Conservation (phyloP, 179 eudicot genomes). For the Vitellaria paradoxa region DNA sequence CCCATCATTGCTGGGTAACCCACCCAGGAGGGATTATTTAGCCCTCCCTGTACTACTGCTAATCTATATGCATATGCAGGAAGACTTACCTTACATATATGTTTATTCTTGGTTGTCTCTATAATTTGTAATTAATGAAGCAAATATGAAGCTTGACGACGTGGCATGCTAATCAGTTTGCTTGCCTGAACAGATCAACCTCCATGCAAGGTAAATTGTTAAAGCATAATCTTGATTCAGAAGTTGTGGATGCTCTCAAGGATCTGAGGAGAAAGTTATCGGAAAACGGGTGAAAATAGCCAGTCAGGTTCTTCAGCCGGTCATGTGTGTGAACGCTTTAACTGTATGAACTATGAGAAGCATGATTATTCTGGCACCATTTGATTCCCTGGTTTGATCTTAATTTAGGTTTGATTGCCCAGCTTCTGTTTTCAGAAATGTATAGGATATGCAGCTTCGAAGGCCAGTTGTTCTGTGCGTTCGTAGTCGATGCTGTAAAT, state of each 20-base stretch:
- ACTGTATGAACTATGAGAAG: background rate
- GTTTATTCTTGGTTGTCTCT: too few relatives aligned
- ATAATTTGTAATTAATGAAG: background rate
- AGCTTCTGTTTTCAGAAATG: background rate
- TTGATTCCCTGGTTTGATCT: background rate
- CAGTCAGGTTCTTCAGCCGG: conserved; percentile 2
- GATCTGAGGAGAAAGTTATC: conserved; percentile 72
- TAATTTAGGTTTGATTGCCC: background rate
- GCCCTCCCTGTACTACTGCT: too few relatives aligned
- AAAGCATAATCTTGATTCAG: conserved; percentile 84
- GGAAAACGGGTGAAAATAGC: conserved; percentile 36
- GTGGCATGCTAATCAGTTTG: background rate
- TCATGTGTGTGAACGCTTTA: background rate
- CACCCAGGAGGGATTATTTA: too few relatives aligned
- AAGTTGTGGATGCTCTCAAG: conserved; percentile 84
- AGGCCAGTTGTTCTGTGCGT: background rate
- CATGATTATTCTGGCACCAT: background rate
- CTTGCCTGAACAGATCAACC: conserved; percentile 44
- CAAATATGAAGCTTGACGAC: background rate
- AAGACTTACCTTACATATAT: too few relatives aligned
- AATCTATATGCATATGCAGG: too few relatives aligned
- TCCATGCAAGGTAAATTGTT: conserved; percentile 86
- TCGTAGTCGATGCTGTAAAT: background rate
- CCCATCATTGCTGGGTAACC: too few relatives aligned
- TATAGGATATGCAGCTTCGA: background rate